Conservation (phyloP, 2,329 filamentous ascomycete species). For the Diaporthe humulicola region DNA sequence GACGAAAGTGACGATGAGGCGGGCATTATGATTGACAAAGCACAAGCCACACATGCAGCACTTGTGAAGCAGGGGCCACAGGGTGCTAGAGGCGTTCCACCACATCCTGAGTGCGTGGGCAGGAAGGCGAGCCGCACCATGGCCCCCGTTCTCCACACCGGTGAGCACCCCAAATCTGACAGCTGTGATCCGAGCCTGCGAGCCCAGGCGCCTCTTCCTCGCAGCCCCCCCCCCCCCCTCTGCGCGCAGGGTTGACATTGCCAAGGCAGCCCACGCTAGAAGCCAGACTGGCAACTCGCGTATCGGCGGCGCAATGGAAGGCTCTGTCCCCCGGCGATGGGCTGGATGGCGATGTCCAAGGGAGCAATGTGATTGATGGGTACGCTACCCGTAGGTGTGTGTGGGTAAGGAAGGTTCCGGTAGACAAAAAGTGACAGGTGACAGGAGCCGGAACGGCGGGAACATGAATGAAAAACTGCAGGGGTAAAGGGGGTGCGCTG, state of each 20-base stretch:
- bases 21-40: slow-evolving; percentile 31
- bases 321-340: slow-evolving; percentile 2
- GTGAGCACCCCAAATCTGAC: slow-evolving; percentile 17
- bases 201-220: background rate
- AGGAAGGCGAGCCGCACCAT: slow-evolving; percentile 31
- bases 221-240: background rate
- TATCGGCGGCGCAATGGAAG: slow-evolving; percentile 9
- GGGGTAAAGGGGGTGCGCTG: slow-evolving; percentile 24
- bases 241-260: background rate
- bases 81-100: slow-evolving; percentile 21
- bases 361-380: slow-evolving; percentile 1
- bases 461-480: slow-evolving; percentile 29
- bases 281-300: slow-evolving; percentile 5
- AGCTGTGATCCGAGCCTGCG: background rate
- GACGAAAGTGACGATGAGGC: slow-evolving; percentile 30
- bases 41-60: slow-evolving; percentile 31
- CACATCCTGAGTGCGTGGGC: slow-evolving; percentile 10
- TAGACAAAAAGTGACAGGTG: slow-evolving; percentile 10
- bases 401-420: background rate
- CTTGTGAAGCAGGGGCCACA: slow-evolving; percentile 23
- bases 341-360: slow-evolving; percentile 11
- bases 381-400: slow-evolving; percentile 12
- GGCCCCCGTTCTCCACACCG: slow-evolving; percentile 34
- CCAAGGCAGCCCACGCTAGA: slow-evolving; percentile 6
- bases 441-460: slow-evolving; percentile 21